Evolutionary conservation across 176 grass and related monocot species (phyloP), one percentile per base, ranked within the genome.

Genomic region (Lolium perenne): DNA sequence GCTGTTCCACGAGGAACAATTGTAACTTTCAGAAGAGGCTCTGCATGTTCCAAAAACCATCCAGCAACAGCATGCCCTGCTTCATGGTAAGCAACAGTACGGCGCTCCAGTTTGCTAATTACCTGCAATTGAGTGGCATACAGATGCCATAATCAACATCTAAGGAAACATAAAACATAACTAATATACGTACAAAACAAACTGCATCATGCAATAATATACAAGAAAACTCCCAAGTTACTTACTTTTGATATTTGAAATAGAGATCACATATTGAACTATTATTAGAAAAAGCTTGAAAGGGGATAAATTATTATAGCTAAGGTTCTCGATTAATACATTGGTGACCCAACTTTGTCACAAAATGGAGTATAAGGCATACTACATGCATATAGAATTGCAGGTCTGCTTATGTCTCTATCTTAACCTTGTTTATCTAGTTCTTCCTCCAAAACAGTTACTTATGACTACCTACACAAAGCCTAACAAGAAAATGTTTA

Each of bases 1-100:
- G 97, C 97, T 77, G 97, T 96, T 84, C 97, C 97, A 80, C 94
- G 97, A 67, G 97, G 97, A 84, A 99, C 97, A 80, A 99, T 99
- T 69, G 97, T 99, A 70, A 99, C 97, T 89, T 99, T 99, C 20
- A 99, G 83, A 72, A 99, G 88, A 69, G 97, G 97, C 61, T 99
- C 97, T 21, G 97, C 97, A 83, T 96, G 88, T 85, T 99, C 94
- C 74, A 99, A 93, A 85, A 99, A 99, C 97, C 97, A 99, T 85
- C 97, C 97, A 82, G 85, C 89, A 85, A 99, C 92, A 32, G 93
- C 93, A 91, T 95, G 93, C 65, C 93, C 91, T 65, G 88, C 86
- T 87, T 95, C 93, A 84, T 95, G 91, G 77, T 95, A 95, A 66
- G 93, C 93, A 87, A 95, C 91, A 64, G 91, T 92, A 26, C 88